Conservation (phyloP, 495 filamentous ascomycete species). For the Xanthoparmelia taractica region DNA sequence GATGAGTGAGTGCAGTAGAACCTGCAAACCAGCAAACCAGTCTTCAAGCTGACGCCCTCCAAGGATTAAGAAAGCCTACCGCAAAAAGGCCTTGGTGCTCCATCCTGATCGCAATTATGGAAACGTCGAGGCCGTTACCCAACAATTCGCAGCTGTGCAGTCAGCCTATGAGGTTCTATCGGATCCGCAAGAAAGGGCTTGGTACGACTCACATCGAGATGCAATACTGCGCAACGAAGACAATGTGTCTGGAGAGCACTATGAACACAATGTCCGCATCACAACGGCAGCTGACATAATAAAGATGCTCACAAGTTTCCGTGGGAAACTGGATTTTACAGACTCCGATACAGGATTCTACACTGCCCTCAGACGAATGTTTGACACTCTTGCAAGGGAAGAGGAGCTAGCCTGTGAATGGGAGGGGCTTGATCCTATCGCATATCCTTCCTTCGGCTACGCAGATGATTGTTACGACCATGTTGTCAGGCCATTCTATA, state of each 20-base stretch:
- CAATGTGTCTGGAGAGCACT: constrained; percentile 37
- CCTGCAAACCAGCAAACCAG: background rate
- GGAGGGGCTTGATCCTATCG: constrained; percentile 48
- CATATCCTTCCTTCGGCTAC: constrained; percentile 77
- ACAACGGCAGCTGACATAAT: constrained; percentile 74
- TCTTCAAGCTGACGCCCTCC: constrained; percentile 7
- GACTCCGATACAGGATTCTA: constrained; percentile 78
- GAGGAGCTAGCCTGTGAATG: constrained; percentile 65
- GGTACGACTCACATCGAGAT: constrained; percentile 94
- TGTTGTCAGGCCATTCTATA: constrained; percentile 74
- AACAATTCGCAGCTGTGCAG: constrained; percentile 82
- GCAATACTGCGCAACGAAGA: constrained; percentile 62
- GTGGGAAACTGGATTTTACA: constrained; percentile 64
- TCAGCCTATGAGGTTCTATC: constrained; percentile 91
- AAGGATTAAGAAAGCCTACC: constrained; percentile 91
- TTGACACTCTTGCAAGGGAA: constrained; percentile 72
- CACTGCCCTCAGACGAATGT: constrained; percentile 61
- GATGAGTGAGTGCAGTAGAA: constrained; percentile 60
- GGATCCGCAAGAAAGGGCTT: constrained; percentile 89
- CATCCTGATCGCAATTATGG: constrained; percentile 94
- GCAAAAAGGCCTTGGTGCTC: constrained; percentile 79
- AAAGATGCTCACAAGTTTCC: constrained; percentile 65
- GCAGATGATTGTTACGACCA: constrained; percentile 59
- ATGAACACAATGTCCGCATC: constrained; percentile 55
- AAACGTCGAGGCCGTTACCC: constrained; percentile 73